Conservation (phyloP, 192 early-diverging fungal species). For the Tieghemiomyces parasiticus region DNA sequence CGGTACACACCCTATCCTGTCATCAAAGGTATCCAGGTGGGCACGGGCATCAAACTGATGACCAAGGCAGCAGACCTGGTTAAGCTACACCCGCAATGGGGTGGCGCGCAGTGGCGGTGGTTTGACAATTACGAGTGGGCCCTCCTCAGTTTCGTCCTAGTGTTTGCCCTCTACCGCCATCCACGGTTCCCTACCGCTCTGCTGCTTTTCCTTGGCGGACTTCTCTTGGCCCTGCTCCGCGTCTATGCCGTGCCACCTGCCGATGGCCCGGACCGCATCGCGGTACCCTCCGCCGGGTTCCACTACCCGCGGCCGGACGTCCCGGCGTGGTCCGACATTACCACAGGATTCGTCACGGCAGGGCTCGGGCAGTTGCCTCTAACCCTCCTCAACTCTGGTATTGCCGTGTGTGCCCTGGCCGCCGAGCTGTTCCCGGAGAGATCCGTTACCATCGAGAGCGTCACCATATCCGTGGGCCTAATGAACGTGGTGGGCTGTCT, state of each 20-base stretch:
- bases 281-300: conserved; percentile 27
- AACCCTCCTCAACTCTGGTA: conserved; percentile 73
- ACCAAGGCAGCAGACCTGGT: conserved; percentile 51
- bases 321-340: conserved; percentile 48
- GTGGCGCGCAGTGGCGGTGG: conserved; percentile 40
- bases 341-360: conserved; percentile 58
- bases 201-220: conserved; percentile 52
- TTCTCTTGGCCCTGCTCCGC: conserved; percentile 47
- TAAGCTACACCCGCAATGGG: conserved; percentile 33
- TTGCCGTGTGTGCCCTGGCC: conserved; percentile 58
- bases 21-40: conserved; percentile 66
- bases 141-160: conserved; percentile 45
- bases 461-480: conserved; percentile 50
- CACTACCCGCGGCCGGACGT: conserved; percentile 42
- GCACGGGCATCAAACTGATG: conserved; percentile 52
- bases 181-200: conserved; percentile 51
- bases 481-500: conserved; percentile 70
- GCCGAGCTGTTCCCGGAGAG: conserved; percentile 69
- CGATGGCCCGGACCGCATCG: conserved; percentile 21
- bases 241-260: conserved; percentile 21
- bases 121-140: conserved; percentile 62
- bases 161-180: conserved; percentile 47
- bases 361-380: conserved; percentile 78
- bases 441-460: conserved; percentile 21
- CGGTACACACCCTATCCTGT: conserved; percentile 52